These are phyloP conservation scores for Scortechinia acanthostroma DNA, from an alignment of 2,329 filamentous ascomycete species.

Conservation along the genomic window DNA sequence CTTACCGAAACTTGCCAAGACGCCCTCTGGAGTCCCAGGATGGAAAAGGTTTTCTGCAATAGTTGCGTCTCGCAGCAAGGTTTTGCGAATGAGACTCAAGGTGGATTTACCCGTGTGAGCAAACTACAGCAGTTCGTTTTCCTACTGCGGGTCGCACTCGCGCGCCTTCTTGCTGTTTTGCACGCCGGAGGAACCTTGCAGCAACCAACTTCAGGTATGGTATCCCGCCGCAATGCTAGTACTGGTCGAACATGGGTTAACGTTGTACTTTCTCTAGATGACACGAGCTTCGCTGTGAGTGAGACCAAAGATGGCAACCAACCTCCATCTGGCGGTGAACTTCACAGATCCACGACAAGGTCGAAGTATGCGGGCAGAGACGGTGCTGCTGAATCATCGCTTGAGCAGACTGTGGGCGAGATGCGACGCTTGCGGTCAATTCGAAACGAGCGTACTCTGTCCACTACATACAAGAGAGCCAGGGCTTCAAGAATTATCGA, in stretches of 20 bases:
- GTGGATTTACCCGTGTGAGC: conserved; percentile 69
- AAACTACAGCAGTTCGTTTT: conserved; percentile 94
- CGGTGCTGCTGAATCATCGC: conserved; percentile 61
- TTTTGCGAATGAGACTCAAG: conserved; percentile 23
- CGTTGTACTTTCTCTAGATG: too few species aligned
- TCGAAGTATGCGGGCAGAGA: conserved; percentile 72
- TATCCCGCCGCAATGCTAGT: too few species aligned
- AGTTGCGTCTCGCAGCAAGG: conserved; percentile 52
- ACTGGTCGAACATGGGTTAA: too few species aligned
- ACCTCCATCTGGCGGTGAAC: too few species aligned
- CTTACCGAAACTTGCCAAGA: conserved; percentile 63
- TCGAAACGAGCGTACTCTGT: conserved; percentile 86
- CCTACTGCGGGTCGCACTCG: conserved; percentile 82
- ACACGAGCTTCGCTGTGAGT: background rate
- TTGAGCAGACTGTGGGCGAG: conserved; percentile 93
- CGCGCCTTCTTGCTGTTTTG: conserved; percentile 79
- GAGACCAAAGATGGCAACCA: background rate
- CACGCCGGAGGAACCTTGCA: conserved; percentile 76
- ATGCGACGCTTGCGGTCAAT: conserved; percentile 87
- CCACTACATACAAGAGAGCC: conserved; percentile 84
- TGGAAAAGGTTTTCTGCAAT: conserved; percentile 66
- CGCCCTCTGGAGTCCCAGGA: conserved; percentile 62
- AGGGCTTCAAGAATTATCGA: conserved; percentile 89
- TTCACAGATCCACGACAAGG: conserved; percentile 58
- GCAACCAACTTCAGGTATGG: conserved; percentile 67